These are phyloP conservation scores for Aurifilum marmelostoma DNA, from an alignment of 2,329 filamentous ascomycete species.

Conservation along the genomic window DNA sequence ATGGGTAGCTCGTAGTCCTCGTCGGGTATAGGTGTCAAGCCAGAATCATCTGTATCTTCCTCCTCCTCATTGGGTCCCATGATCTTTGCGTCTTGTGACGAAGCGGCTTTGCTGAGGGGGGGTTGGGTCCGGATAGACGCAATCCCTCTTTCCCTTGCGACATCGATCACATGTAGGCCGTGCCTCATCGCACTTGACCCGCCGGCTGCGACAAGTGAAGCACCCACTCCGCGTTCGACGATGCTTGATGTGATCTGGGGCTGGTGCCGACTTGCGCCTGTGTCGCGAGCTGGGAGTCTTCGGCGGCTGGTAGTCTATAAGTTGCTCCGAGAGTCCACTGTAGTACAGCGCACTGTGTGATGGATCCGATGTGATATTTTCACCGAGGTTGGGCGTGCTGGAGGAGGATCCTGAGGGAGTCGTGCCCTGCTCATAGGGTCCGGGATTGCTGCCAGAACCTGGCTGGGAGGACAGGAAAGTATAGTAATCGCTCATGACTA, in stretches of 20 bases:
- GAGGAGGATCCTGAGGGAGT: slow-evolving; percentile 42
- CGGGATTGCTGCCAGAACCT: slow-evolving; percentile 40
- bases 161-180: slow-evolving; percentile 88
- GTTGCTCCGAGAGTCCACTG: slow-evolving; percentile 53
- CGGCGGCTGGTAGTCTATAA: slow-evolving; percentile 48
- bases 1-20: slow-evolving; percentile 52
- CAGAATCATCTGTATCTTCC: slow-evolving; percentile 50
- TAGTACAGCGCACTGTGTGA: slow-evolving; percentile 56
- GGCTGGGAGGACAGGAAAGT: slow-evolving; percentile 59
- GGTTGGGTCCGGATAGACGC: slow-evolving; percentile 79
- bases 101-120: slow-evolving; percentile 44
- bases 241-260: slow-evolving; percentile 81
- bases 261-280: slow-evolving; percentile 55
- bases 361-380: slow-evolving; percentile 43
- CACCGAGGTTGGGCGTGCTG: slow-evolving; percentile 37
- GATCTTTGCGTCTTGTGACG: slow-evolving; percentile 42
- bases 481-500: slow-evolving; percentile 59
- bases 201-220: slow-evolving; percentile 83
- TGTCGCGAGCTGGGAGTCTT: slow-evolving; percentile 53
- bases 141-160: slow-evolving; percentile 88
- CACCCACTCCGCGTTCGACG: slow-evolving; percentile 92
- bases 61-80: slow-evolving; percentile 54
- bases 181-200: slow-evolving; percentile 94
- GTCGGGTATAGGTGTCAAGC: slow-evolving; percentile 58
- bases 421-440: slow-evolving; percentile 40